Percentiles rank a stretch among this genome's conserved stretches.
These are phyloP conservation scores for Heliocybe sulcata DNA, from an alignment of 1,284 basidiomycete genomes.

Conservation along the genomic window DNA sequence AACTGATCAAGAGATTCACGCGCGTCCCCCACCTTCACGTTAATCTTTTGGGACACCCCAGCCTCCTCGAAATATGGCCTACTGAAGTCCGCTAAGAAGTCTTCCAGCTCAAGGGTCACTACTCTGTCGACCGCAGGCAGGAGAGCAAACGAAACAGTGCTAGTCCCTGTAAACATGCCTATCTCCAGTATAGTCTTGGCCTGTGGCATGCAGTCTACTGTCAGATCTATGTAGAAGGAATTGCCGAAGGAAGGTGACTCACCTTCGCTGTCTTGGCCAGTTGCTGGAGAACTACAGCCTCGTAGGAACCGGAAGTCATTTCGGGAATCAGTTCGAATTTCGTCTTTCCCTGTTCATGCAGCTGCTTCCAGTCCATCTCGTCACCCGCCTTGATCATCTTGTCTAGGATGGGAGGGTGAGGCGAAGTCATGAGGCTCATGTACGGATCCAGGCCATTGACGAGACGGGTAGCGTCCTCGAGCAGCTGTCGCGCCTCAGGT, in stretches of 20 bases:
- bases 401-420: slow-evolving; percentile 10
- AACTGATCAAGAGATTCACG: slow-evolving; percentile 9
- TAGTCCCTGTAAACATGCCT: slow-evolving; percentile 15
- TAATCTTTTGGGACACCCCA: slow-evolving; percentile 11
- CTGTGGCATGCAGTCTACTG: slow-evolving; percentile 1
- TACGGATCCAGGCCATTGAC: slow-evolving; percentile 12
- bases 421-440: slow-evolving; percentile 8
- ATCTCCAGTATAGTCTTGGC: slow-evolving; percentile 11
- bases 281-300: slow-evolving; percentile 12
- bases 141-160: slow-evolving; percentile 12
- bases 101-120: slow-evolving; percentile 10
- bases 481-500: slow-evolving; percentile 5
- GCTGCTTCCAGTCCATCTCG: slow-evolving; percentile 9
- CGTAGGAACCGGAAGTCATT: slow-evolving; percentile 13
- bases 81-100: slow-evolving; percentile 8
- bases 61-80: slow-evolving; percentile 10
- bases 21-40: slow-evolving; percentile 12
- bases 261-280: slow-evolving; percentile 11
- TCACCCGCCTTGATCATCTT: slow-evolving; percentile 9
- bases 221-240: not conserved
- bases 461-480: slow-evolving; percentile 8
- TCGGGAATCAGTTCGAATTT: slow-evolving; percentile 10
- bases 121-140: slow-evolving; percentile 9
- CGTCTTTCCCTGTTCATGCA: slow-evolving; percentile 11
- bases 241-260: not conserved